These are phyloP conservation scores for Fusarium sp. DNA, from an alignment of 2,329 filamentous ascomycete species.

Conservation along the genomic window DNA sequence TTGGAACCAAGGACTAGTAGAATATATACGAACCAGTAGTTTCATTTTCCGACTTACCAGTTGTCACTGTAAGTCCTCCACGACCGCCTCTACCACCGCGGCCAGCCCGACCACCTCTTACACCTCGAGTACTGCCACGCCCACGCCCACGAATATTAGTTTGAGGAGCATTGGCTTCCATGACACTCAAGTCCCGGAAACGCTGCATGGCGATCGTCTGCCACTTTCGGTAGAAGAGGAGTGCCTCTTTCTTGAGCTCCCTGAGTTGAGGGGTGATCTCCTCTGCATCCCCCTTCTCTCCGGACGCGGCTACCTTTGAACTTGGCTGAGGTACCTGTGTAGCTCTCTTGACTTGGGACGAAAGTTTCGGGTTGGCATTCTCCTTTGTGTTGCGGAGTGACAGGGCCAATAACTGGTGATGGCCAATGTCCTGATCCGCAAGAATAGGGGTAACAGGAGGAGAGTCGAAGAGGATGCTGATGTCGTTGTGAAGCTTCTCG, in stretches of 20 bases:
- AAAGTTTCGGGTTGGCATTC: slow-evolving; percentile 12
- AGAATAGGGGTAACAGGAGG: slow-evolving; percentile 51
- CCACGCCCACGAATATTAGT: slow-evolving; percentile 50
- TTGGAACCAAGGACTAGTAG: not conserved
- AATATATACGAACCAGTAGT: not conserved
- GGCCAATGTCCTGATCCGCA: slow-evolving; percentile 46
- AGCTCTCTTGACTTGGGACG: slow-evolving; percentile 11
- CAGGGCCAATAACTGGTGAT: slow-evolving; percentile 52
- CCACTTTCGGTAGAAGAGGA: slow-evolving; percentile 86
- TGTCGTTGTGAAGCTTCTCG: slow-evolving; percentile 66
- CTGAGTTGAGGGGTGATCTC: slow-evolving; percentile 61
- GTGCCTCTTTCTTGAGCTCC: slow-evolving; percentile 76
- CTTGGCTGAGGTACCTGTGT: slow-evolving; percentile 34
- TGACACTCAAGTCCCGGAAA: slow-evolving; percentile 74
- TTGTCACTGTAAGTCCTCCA: slow-evolving; percentile 47
- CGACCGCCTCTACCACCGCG: slow-evolving; percentile 49
- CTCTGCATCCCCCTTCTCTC: slow-evolving; percentile 49
- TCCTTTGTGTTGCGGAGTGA: slow-evolving; percentile 48
- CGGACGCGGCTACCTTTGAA: slow-evolving; percentile 44
- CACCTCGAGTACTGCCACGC: slow-evolving; percentile 47
- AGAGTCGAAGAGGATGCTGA: slow-evolving; percentile 65
- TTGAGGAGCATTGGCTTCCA: slow-evolving; percentile 50
- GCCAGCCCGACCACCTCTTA: slow-evolving; percentile 45
- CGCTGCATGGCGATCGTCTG: slow-evolving; percentile 76
- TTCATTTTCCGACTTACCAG: slow-evolving; percentile 48